Base-by-base conservation (phyloP, 2,329 filamentous ascomycete genomes). In the Dendrostoma leiphaemia region DNA sequence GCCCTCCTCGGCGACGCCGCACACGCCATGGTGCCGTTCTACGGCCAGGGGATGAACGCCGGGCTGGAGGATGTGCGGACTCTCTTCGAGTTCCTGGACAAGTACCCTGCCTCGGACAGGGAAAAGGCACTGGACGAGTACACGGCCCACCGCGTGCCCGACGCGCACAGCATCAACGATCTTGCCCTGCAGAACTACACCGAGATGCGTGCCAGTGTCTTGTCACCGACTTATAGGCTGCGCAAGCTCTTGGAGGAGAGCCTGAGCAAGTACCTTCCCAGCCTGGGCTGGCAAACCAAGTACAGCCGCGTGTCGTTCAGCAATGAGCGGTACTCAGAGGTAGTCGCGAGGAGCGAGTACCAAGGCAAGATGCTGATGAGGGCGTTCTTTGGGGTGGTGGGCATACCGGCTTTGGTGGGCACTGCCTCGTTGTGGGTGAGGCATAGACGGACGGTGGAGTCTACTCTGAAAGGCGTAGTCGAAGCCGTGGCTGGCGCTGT, bases 1-100 rank as follows among this genome's bases (percentile, higher is more conserved):
- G 91, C 96, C 56, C 90, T 99, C 46, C 69, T 99, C 32, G 94
- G 94, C 55, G 94, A 99, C 67, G 91, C 94, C 7, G 92, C 94
- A 0, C 94, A 99, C 69, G 94, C 95, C 54, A 97, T 99, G 86
- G 91, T 99, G 0, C 94, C 94, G 0, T 99, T 99, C 71, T 99
- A 97, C 69, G 94, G 94, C 0, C 94, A 99, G 70, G 94, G 94
- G 34, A 95, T 99, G 86, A 99, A 99, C 66, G 89, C 94, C 0
- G 94, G 94, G 0, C 83, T 99, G 38, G 94, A 99, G 73, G 93
- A 97, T 64, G 91, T 99, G 12, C 85, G 89, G 7, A 85, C 96
- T 5, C 81, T 99, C 1, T 99, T 96, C 71, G 83, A 86, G 1
- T 79, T 88, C 40, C 77, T 97, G 1, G 92, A 97, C 71, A 81